A percentile compares a stretch with the other conserved stretches of the same genome.
These are phyloP conservation scores for Craterostigma plantagineum DNA, from an alignment of 257 asterid species.

Conservation along the genomic window DNA sequence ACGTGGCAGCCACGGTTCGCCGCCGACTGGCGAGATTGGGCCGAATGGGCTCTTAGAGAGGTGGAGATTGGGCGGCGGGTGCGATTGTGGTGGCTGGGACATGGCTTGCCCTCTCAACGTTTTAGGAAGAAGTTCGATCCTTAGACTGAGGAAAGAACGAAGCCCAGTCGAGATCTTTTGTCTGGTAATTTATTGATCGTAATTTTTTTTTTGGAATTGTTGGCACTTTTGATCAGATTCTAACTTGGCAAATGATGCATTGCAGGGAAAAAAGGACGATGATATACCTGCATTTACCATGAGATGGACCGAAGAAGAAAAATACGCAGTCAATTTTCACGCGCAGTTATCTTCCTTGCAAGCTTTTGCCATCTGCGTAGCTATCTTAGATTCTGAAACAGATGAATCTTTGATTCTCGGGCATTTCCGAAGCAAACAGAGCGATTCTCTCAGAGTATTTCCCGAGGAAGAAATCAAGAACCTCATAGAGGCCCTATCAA, in stretches of 20 bases:
- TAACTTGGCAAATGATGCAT: too few species aligned
- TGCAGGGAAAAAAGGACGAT: conserved; percentile 66
- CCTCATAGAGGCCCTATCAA: conserved; percentile 27
- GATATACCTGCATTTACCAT: conserved; percentile 40
- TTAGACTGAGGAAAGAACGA: conserved; percentile 15
- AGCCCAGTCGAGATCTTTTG: conserved; percentile 36
- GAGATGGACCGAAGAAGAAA: conserved; percentile 38
- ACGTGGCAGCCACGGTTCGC: conserved; percentile 63
- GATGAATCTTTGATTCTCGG: conserved; percentile 32
- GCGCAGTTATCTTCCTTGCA: conserved; percentile 71
- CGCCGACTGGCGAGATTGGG: conserved; percentile 31
- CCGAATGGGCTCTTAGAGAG: conserved; percentile 71
- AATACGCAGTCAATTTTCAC: conserved; percentile 64
- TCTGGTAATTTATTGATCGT: conserved; percentile 54
- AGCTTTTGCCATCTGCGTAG: conserved; percentile 70
- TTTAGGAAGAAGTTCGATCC: conserved; percentile 23
- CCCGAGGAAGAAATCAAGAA: conserved; percentile 37
- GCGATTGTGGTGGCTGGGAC: conserved; percentile 99
- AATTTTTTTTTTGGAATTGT: too few species aligned
- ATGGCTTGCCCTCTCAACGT: conserved; percentile 72
- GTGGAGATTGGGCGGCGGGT: conserved; percentile 87
- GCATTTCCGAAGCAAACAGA: conserved; percentile 30
- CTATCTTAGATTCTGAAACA: conserved; percentile 47
- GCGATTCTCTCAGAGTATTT: conserved; percentile 36
- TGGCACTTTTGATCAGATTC: too few species aligned